Evolutionary conservation across 179 eudicot species (phyloP).

Genomic region (Beta lomatogona): DNA sequence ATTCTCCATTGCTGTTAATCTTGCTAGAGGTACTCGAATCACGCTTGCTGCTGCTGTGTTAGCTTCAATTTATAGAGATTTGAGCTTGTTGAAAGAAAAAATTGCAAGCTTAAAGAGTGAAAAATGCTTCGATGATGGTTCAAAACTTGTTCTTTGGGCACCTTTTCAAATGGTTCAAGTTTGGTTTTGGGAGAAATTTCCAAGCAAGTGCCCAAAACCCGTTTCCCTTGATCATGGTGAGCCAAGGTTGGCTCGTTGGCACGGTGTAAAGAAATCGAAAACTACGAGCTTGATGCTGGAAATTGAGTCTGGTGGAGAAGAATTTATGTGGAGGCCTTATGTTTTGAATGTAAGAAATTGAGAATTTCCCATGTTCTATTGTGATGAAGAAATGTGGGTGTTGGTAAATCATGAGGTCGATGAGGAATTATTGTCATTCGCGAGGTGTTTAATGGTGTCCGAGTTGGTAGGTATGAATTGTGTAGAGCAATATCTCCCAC

Average conservation of each 20-base stretch:
- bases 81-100: constrained; percentile 30
- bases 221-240: background rate
- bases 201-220: constrained; percentile 28
- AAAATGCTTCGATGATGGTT: background rate
- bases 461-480: constrained; percentile 41
- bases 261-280: background rate
- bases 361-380: constrained; percentile 21
- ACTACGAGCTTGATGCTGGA: background rate
- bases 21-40: constrained; percentile 34
- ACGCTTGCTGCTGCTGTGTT: too few species aligned
- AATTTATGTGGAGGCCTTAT: constrained; percentile 47
- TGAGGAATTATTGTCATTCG: constrained; percentile 25
- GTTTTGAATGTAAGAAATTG: constrained; percentile 16
- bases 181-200: constrained; percentile 51
- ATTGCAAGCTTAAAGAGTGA: background rate
- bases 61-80: constrained; percentile 37
- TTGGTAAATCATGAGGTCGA: constrained; percentile 8
- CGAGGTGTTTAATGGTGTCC: constrained; percentile 33
- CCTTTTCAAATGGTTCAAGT: constrained; percentile 40
- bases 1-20: constrained; percentile 36
- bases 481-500: constrained; percentile 43
- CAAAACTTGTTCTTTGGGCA: constrained; percentile 9
- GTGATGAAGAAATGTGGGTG: constrained; percentile 29
- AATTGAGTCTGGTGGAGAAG: constrained; percentile 22
- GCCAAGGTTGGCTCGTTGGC: constrained; percentile 41